Conservation (phyloP, 2,329 filamentous ascomycete species). For the Pseudogymnoascus sp. region DNA sequence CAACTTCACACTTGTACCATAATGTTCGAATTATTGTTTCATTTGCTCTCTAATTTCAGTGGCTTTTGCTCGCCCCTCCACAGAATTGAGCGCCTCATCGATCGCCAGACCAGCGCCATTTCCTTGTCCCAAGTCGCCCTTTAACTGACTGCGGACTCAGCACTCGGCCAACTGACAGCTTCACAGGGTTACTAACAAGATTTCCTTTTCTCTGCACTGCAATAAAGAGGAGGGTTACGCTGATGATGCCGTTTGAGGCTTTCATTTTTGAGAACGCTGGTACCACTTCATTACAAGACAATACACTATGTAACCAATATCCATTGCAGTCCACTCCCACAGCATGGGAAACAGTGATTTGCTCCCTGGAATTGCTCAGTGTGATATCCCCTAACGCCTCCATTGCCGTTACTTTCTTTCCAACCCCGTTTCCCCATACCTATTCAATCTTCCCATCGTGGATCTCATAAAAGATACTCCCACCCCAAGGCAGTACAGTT, state of each 20-base stretch:
- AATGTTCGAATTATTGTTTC: not conserved
- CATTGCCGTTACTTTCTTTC: not conserved
- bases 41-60: not conserved
- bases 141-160: not conserved
- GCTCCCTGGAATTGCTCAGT: not conserved
- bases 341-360: not conserved
- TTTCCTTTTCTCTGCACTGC: not conserved
- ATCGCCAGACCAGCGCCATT: not conserved
- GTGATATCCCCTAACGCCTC: not conserved
- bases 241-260: not conserved
- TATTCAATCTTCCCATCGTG: not conserved
- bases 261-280: not conserved
- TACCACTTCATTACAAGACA: constrained; percentile 2
- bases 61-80: not conserved
- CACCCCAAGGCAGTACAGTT: not conserved
- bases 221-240: not conserved
- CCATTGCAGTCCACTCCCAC: not conserved
- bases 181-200: not conserved
- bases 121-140: not conserved
- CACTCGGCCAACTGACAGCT: not conserved
- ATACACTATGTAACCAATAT: not conserved
- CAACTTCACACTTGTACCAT: not conserved
- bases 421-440: not conserved
- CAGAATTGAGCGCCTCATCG: not conserved
- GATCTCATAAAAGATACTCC: not conserved